Evolutionary conservation across 1,284 basidiomycete genomes (phyloP).

Genomic region (Rhodofomes roseus): DNA sequence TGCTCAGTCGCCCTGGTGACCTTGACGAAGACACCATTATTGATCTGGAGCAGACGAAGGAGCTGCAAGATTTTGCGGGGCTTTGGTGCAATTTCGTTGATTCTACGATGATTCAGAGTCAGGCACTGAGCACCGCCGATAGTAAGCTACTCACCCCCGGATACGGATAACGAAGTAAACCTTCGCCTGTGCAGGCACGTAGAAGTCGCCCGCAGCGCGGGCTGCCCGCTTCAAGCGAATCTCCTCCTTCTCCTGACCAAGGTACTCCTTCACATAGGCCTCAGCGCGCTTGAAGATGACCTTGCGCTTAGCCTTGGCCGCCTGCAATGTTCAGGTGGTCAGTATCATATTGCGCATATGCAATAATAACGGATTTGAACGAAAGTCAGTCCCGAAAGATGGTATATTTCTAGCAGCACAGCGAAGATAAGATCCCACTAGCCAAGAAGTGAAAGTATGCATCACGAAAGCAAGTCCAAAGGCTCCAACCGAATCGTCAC

Average conservation of each 20-base stretch:
- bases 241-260: conserved; percentile 92
- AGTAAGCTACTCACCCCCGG: conserved; percentile 65
- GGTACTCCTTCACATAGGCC: conserved; percentile 97
- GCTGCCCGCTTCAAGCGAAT: conserved; percentile 94
- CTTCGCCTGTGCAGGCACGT: conserved; percentile 95
- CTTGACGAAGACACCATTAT: conserved; percentile 99
- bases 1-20: conserved; percentile 96
- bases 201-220: conserved; percentile 92
- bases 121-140: not conserved
- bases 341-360: not conserved
- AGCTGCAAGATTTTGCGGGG: conserved; percentile 99
- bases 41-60: conserved; percentile 98
- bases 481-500: not conserved
- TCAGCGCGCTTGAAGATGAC: conserved; percentile 99
- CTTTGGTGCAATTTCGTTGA: conserved; percentile 99
- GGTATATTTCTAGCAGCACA: conserved; percentile 86
- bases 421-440: conserved; percentile 54
- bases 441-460: conserved; percentile 76
- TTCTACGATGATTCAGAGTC: conserved; percentile 50
- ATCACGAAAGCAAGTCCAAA: conserved; percentile 55
- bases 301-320: conserved; percentile 87
- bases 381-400: conserved; percentile 93
- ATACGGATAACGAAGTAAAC: conserved; percentile 98
- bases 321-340: conserved; percentile 51
- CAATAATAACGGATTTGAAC: not conserved